phyloP scores from a whole-genome alignment of 2,329 filamentous ascomycete species.

The Colletotrichum lindemuthianum region DNA sequence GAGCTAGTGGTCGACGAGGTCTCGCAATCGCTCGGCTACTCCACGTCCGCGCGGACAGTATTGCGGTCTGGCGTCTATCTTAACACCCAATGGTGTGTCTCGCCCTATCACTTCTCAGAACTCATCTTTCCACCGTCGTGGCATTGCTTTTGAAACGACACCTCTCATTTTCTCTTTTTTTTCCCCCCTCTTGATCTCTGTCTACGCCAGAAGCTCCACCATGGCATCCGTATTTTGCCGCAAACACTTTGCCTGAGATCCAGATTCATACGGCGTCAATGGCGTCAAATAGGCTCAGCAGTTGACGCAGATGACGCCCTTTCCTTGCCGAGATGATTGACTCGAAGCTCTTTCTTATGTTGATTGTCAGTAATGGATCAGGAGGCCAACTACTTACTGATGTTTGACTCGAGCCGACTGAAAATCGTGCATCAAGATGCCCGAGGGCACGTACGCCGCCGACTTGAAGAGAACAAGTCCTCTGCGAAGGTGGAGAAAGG shows the following conservation, averaged over 20 bases:
- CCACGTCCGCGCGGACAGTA: slow-evolving; percentile 28
- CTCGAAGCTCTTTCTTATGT: slow-evolving; percentile 32
- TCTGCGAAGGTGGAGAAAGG: slow-evolving; percentile 29
- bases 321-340: slow-evolving; percentile 28
- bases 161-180: slow-evolving; percentile 4
- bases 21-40: slow-evolving; percentile 25
- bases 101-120: slow-evolving; percentile 35
- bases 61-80: slow-evolving; percentile 21
- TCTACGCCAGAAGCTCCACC: slow-evolving; percentile 4
- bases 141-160: slow-evolving; percentile 30
- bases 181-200: neutral
- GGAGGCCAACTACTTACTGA: slow-evolving; percentile 15
- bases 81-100: slow-evolving; percentile 31
- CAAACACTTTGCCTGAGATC: slow-evolving; percentile 14
- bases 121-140: slow-evolving; percentile 20
- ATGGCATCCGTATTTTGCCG: slow-evolving; percentile 6
- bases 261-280: slow-evolving; percentile 24
- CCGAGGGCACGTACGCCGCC: neutral
- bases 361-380: slow-evolving; percentile 17
- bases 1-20: slow-evolving; percentile 26
- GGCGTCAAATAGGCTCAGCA: slow-evolving; percentile 28
- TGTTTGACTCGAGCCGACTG: slow-evolving; percentile 21
- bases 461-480: slow-evolving; percentile 21
- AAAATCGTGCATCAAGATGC: neutral
- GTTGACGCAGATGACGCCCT: slow-evolving; percentile 31